Evolutionary conservation across 495 filamentous ascomycete genomes (phyloP).

Genomic region (Penicillium mononematosum): DNA sequence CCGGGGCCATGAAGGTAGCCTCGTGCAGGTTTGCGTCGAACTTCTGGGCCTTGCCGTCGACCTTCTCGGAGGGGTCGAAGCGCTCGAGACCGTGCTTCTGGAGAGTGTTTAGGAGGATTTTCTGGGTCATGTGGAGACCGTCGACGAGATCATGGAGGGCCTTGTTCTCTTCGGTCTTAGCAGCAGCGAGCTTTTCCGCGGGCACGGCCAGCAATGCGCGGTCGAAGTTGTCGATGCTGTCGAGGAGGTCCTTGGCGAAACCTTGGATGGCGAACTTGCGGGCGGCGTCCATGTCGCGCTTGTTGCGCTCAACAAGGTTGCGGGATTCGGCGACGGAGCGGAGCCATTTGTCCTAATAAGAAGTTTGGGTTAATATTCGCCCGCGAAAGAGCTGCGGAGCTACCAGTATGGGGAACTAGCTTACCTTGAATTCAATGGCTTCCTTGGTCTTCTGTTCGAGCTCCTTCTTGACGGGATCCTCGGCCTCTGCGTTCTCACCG

Average conservation of each 20-base stretch:
- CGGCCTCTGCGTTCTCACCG: constrained; percentile 41
- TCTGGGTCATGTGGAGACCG: constrained; percentile 92
- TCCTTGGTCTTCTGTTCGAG: constrained; percentile 84
- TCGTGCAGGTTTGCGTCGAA: constrained; percentile 97
- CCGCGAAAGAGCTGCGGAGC: constrained; percentile 5
- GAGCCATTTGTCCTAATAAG: constrained; percentile 78
- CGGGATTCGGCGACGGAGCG: constrained; percentile 94
- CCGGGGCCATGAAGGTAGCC: constrained; percentile 87
- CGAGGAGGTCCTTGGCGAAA: constrained; percentile 91
- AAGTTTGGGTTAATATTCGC: not conserved
- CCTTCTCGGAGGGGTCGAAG: constrained; percentile 68
- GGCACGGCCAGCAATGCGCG: constrained; percentile 81
- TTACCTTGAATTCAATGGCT: constrained; percentile 81
- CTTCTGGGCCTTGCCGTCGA: constrained; percentile 55
- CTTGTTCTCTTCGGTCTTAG: constrained; percentile 47
- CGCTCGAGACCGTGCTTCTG: constrained; percentile 92
- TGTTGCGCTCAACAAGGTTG: constrained; percentile 92
- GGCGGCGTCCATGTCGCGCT: constrained; percentile 82
- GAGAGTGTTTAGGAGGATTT: constrained; percentile 81
- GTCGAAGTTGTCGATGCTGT: constrained; percentile 94
- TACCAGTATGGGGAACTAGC: constrained; percentile 9
- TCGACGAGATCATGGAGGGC: constrained; percentile 79
- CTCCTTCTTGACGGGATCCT: constrained; percentile 58
- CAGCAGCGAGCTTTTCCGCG: constrained; percentile 59
- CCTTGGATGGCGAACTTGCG: constrained; percentile 91